These are phyloP conservation scores for Aureobasidium sp. DNA, from an alignment of 2,329 filamentous ascomycete species.

Conservation along the genomic window DNA sequence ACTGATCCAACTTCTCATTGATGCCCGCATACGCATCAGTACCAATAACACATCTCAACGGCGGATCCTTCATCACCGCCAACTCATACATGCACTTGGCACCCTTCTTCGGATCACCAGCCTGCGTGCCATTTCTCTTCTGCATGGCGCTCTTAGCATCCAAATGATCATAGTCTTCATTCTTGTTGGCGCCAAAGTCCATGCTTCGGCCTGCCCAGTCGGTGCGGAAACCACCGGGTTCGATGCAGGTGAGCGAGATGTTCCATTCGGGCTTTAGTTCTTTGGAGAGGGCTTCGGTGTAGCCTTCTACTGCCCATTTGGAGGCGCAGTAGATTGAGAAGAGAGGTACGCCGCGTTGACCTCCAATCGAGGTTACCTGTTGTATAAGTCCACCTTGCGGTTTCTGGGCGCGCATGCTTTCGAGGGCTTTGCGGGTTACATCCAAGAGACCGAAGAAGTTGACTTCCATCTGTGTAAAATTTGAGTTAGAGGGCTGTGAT, in stretches of 20 bases:
- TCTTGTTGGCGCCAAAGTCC: constrained; percentile 39
- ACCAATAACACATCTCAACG: constrained; percentile 47
- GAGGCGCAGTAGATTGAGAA: constrained; percentile 37
- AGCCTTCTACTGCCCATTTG: constrained; percentile 45
- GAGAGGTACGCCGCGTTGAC: constrained; percentile 36
- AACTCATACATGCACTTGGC: constrained; percentile 47
- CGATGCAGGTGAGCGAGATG: constrained; percentile 40
- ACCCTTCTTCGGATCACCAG: constrained; percentile 46
- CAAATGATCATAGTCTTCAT: constrained; percentile 44
- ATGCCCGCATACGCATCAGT: constrained; percentile 47
- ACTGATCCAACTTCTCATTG: constrained; percentile 45
- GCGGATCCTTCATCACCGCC: constrained; percentile 46
- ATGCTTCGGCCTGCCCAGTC: constrained; percentile 42
- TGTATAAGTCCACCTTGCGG: constrained; percentile 47
- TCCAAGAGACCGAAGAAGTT: constrained; percentile 54
- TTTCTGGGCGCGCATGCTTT: constrained; percentile 40
- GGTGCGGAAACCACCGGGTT: constrained; percentile 42
- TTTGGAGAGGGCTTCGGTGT: constrained; percentile 36
- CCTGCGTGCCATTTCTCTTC: constrained; percentile 37
- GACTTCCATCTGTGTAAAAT: constrained; percentile 45
- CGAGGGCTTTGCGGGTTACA: constrained; percentile 43
- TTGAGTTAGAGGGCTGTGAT: neutral
- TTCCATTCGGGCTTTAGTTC: constrained; percentile 43
- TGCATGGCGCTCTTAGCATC: constrained; percentile 37
- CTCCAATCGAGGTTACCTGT: constrained; percentile 50